phyloP scores from a whole-genome alignment of 164 flowering plant genomes.

The Vitis amurensis region DNA sequence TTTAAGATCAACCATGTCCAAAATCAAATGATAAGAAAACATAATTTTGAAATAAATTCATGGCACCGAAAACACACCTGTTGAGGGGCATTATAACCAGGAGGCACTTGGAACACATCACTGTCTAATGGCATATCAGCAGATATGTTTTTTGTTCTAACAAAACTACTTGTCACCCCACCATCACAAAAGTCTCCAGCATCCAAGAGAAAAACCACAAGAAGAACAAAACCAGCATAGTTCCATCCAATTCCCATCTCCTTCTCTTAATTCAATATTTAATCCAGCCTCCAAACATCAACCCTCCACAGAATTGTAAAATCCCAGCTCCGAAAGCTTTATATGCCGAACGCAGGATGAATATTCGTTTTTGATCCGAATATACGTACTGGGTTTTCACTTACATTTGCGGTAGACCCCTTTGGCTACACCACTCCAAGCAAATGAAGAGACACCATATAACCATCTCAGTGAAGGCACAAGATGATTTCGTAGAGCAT shows the following conservation, averaged over 20 bases:
- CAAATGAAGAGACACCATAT: no score
- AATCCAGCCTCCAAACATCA: neutral
- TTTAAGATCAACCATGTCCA: no score
- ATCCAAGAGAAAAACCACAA: neutral
- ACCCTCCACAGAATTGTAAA: neutral
- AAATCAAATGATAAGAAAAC: no score
- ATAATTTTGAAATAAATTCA: no score
- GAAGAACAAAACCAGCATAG: neutral
- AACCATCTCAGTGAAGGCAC: no score
- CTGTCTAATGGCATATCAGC: conserved; percentile 53
- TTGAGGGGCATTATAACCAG: conserved; percentile 63
- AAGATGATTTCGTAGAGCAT: no score
- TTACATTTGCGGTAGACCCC: no score
- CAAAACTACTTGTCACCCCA: conserved; percentile 43
- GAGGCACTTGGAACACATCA: conserved; percentile 50
- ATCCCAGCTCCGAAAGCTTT: neutral
- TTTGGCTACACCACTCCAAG: no score
- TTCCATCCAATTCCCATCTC: conserved; percentile 8
- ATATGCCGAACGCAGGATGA: no score
- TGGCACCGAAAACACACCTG: conserved; percentile 28
- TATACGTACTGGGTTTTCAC: no score
- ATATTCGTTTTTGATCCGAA: no score
- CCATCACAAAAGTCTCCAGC: conserved; percentile 21
- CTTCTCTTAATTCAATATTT: neutral
- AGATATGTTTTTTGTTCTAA: conserved; percentile 22